Percentiles rank a stretch among this genome's conserved stretches.
Conservation (phyloP, 2,329 filamentous ascomycete genomes). For the Malbranchea cinnamomea region DNA sequence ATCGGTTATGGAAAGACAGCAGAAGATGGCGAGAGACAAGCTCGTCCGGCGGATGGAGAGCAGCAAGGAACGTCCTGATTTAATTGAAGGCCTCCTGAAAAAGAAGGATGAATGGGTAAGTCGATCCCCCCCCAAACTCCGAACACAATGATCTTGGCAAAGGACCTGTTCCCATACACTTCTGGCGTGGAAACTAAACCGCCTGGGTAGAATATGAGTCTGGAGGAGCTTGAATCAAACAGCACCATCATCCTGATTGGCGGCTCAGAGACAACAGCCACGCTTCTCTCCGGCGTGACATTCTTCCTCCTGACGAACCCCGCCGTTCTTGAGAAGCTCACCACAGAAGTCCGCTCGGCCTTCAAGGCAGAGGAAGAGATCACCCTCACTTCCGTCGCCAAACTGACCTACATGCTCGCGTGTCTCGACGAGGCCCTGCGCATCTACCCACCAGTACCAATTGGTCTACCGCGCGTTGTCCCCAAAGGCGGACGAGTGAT, state of each 20-base stretch:
- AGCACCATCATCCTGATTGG: conserved; percentile 22
- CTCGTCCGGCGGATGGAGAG: conserved; percentile 1
- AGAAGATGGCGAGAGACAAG: conserved; percentile 4
- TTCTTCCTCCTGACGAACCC: conserved; percentile 27
- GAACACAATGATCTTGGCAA: neutral
- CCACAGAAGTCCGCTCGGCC: conserved; percentile 24
- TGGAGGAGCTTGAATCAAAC: conserved; percentile 22
- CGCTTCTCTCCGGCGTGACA: conserved; percentile 26
- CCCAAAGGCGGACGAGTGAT: conserved; percentile 16
- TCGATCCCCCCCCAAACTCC: neutral
- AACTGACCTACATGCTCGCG: conserved; percentile 27
- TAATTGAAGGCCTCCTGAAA: conserved; percentile 3
- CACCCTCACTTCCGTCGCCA: conserved; percentile 16
- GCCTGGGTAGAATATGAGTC: conserved; percentile 8
- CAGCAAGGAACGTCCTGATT: neutral
- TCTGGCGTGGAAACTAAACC: neutral
- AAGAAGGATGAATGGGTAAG: conserved; percentile 5
- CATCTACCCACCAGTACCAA: conserved; percentile 23
- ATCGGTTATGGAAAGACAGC: conserved; percentile 2
- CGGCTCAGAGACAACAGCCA: conserved; percentile 35
- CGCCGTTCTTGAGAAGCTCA: conserved; percentile 16
- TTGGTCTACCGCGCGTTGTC: conserved; percentile 12
- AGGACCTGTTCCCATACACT: neutral
- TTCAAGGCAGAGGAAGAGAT: conserved; percentile 28
- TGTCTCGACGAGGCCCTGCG: conserved; percentile 30